A percentile compares a stretch with the other conserved stretches of the same genome.
These are phyloP conservation scores for Lactarius deliciosus DNA, from an alignment of 768 basidiomycete species.

Conservation along the genomic window DNA sequence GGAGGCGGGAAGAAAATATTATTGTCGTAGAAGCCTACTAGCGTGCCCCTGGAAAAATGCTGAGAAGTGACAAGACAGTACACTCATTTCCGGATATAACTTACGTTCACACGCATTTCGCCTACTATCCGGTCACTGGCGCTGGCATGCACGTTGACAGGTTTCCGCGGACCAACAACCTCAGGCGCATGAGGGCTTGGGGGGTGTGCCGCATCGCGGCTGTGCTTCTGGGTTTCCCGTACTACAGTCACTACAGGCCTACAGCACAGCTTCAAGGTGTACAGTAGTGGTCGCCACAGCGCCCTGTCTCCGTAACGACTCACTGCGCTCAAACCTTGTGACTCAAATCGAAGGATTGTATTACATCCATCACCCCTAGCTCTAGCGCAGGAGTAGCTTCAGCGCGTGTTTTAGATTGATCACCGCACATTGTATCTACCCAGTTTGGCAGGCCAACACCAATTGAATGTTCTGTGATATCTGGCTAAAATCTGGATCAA, in stretches of 20 bases:
- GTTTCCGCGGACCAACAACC: not conserved
- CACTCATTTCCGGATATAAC: not conserved
- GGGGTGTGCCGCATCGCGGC: not conserved
- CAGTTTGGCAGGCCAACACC: not conserved
- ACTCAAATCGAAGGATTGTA: not conserved
- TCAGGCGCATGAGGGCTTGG: not conserved
- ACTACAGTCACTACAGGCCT: not conserved
- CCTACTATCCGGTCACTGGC: not conserved
- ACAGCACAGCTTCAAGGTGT: not conserved
- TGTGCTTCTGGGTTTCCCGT: not conserved
- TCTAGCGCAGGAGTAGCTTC: not conserved
- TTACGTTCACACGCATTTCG: not conserved
- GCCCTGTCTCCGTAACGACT: not conserved
- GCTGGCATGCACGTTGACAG: no score
- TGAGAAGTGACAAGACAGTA: not conserved
- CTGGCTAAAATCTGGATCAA: not conserved
- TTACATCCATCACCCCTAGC: not conserved
- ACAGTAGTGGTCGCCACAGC: not conserved
- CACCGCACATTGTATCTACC: not conserved
- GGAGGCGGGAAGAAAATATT: not conserved
- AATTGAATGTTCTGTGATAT: not conserved
- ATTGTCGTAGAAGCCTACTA: not conserved
- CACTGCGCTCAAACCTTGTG: not conserved
- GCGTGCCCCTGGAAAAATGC: not conserved
- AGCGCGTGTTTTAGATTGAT: not conserved